phyloP scores from a whole-genome alignment of 176 grass and related monocot genomes.

The Oryza longistaminata region DNA sequence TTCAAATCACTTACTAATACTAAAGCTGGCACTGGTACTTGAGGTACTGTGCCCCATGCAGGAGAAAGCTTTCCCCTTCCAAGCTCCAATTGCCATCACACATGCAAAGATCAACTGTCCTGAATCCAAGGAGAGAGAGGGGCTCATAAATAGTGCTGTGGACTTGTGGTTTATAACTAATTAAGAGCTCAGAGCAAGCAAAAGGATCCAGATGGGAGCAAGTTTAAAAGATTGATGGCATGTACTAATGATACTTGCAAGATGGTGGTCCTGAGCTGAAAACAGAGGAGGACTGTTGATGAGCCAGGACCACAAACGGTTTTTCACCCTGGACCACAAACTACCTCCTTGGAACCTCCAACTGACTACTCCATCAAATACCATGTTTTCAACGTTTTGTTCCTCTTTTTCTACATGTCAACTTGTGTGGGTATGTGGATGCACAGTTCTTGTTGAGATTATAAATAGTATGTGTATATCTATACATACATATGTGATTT shows the following conservation, averaged over 20 bases:
- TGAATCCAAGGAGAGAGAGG: conserved; percentile 22
- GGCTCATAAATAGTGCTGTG: conserved; percentile 26
- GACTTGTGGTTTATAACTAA: conserved; percentile 36
- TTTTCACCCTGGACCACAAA: conserved; percentile 55
- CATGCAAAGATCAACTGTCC: conserved; percentile 30
- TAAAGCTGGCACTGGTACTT: background rate
- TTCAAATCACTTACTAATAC: conserved; percentile 19
- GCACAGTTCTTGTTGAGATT: background rate
- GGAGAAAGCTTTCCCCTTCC: conserved; percentile 20
- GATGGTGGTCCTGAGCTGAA: conserved; percentile 15
- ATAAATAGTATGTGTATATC: background rate
- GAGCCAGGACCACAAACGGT: conserved; percentile 54
- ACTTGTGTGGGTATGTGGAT: background rate
- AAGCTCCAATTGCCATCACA: conserved; percentile 28
- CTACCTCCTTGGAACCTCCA: conserved; percentile 45
- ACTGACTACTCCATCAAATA: conserved; percentile 15
- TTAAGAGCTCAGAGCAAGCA: conserved; percentile 10
- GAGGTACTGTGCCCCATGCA: conserved; percentile 17
- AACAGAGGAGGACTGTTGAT: conserved; percentile 46
- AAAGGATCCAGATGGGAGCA: conserved; percentile 29
- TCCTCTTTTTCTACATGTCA: background rate
- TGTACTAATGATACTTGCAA: conserved; percentile 11
- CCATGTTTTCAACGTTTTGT: background rate
- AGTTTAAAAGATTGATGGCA: conserved; percentile 36
- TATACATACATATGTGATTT: background rate